A percentile compares a stretch with the other conserved stretches of the same genome.
Conservation (phyloP, 257 asterid species). For the Anisodus tanguticus region DNA sequence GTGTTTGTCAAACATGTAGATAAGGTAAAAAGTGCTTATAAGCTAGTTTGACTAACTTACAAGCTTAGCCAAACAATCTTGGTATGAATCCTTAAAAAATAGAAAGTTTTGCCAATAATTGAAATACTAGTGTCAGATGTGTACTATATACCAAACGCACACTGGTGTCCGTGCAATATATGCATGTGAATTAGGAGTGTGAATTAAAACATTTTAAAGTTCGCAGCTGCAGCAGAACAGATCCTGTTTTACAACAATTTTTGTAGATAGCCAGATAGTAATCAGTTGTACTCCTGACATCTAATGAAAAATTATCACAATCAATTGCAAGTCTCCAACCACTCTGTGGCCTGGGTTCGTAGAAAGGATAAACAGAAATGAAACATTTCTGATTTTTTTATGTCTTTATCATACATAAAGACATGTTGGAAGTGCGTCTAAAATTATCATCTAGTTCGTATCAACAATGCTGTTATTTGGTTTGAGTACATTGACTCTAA, state of each 20-base stretch:
- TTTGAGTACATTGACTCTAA: neutral
- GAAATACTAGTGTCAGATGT: neutral
- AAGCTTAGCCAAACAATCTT: neutral
- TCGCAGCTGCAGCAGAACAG: neutral
- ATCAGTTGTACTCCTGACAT: neutral
- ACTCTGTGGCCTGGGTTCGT: neutral
- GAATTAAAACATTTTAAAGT: neutral
- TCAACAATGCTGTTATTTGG: neutral
- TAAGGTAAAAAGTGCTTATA: neutral
- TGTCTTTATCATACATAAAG: neutral
- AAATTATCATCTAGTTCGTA: neutral
- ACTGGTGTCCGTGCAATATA: neutral
- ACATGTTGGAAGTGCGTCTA: neutral
- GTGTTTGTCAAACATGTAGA: neutral
- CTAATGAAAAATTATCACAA: neutral
- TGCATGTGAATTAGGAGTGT: neutral
- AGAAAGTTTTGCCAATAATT: neutral
- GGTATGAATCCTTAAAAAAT: neutral
- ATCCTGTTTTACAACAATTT: neutral
- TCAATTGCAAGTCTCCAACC: neutral
- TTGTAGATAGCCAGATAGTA: neutral
- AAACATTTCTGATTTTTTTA: neutral
- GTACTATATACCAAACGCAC: neutral
- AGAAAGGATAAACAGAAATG: conserved; percentile 4
- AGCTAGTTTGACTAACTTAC: neutral